Evolutionary conservation across 768 basidiomycete genomes (phyloP), one percentile per base, ranked within the genome.

Genomic region (Suillus luteus): DNA sequence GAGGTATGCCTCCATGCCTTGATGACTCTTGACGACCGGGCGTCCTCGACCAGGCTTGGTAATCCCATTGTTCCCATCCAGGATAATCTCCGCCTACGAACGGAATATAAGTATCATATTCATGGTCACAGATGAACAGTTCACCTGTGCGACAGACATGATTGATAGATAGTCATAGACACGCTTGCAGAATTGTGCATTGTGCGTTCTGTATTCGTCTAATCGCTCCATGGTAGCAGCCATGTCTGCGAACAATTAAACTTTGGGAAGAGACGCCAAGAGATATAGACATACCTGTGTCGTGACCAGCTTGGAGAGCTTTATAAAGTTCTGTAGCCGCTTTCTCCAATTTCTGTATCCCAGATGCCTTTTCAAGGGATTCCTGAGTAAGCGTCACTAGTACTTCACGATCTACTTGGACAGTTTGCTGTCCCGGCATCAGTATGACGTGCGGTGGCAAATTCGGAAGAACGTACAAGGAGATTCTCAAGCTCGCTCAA

Each of bases 171-270:
- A 98, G 71, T 98, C 96, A 57, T 89, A 82, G 48, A 98, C 75
- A 31, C 96, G 85, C 73, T 96, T 96, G 80, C 93, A 95, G 77
- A 99, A 99, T 72, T 98, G 96, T 5, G 82, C 75, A 66, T 96
- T 96, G 72, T 95, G 86, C 2, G 91, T 94, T 64, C 86, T 84
- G 72, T 99, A 99, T 75, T 98, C 96, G 65, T 89, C 86, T 65
- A 97, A 79, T 33, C 95, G 82, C 76, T 95, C 95, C 85, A 96
- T 96, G 0, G 95, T 95, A 8, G 95, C 95, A n/a, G 95, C 94
- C 89, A 98, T 96, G 71, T 96, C 96, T 89, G 54, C 27, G 49
- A 15, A 43, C 46, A 31, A 38, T 65, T 0, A 49, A 10, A 43
- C 17, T 7, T 44, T 15, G 12, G 9, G 58, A 22, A 9, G n/a